Evolutionary conservation across 2,329 filamentous ascomycete genomes (phyloP).

Genomic region (Phaeoacremonium minimum): DNA sequence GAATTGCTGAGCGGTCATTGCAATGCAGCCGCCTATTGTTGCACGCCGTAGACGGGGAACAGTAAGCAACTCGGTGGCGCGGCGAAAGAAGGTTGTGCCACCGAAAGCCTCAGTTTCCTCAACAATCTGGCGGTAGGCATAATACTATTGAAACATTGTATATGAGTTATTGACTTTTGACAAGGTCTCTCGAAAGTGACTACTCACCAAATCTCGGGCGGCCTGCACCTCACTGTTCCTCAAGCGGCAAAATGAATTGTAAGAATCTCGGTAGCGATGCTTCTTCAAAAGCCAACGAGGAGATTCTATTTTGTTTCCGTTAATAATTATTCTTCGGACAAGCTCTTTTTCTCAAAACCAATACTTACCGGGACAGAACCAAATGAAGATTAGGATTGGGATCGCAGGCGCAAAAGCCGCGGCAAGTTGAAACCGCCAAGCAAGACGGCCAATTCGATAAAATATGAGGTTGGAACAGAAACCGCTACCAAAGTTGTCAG

Average conservation of each 20-base stretch:
- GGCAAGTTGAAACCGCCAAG: conserved; percentile 61
- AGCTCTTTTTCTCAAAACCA: too few relatives aligned
- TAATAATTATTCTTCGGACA: too few relatives aligned
- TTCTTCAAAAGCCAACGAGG: conserved; percentile 66
- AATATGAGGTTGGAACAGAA: conserved; percentile 56
- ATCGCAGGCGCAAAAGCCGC: conserved; percentile 60
- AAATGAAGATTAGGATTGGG: conserved; percentile 41
- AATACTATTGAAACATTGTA: too few relatives aligned
- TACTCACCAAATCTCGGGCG: conserved; percentile 59
- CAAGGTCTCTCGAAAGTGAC: conserved; percentile 27
- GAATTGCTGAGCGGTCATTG: conserved; percentile 65
- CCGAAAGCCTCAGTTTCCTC: conserved; percentile 10
- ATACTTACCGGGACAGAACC: conserved; percentile 28
- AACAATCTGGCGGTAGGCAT: conserved; percentile 45
- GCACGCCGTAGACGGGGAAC: conserved; percentile 56
- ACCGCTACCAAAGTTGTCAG: too few relatives aligned
- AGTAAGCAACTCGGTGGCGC: conserved; percentile 53
- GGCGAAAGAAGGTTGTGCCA: conserved; percentile 39
- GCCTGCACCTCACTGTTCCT: conserved; percentile 57
- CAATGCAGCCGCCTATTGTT: conserved; percentile 60
- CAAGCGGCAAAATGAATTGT: conserved; percentile 49
- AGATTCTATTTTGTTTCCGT: too few relatives aligned
- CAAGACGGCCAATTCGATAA: conserved; percentile 42
- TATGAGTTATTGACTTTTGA: conserved; percentile 5
- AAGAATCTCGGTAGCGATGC: conserved; percentile 48